These are phyloP conservation scores for Penicillium sp. DNA, from an alignment of 2,329 filamentous ascomycete genomes.

Conservation along the genomic window DNA sequence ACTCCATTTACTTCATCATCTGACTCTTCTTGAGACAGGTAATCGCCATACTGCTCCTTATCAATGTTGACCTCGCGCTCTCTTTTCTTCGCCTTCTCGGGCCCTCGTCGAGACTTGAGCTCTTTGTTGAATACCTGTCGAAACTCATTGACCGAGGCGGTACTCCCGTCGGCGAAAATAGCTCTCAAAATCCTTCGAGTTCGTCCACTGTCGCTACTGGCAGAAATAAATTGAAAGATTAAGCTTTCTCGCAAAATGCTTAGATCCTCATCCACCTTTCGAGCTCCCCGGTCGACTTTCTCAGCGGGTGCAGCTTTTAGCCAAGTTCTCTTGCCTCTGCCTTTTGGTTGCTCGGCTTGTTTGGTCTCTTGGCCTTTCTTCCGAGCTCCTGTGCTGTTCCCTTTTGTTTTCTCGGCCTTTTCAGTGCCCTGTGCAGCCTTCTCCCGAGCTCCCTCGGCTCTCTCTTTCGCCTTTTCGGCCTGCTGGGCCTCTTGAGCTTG, in stretches of 20 bases:
- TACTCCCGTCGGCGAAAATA: conserved; percentile 49
- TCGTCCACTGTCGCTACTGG: conserved; percentile 31
- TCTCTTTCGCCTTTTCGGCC: background rate
- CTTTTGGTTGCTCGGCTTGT: background rate
- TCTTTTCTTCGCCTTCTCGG: conserved; percentile 37
- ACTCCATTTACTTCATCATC: conserved; percentile 34
- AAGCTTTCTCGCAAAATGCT: conserved; percentile 39
- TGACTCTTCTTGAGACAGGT: conserved; percentile 39
- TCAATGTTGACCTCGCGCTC: conserved; percentile 48
- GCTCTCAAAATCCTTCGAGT: conserved; percentile 47
- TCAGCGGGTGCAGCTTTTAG: background rate
- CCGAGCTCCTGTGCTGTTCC: background rate
- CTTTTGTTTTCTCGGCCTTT: background rate
- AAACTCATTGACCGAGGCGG: conserved; percentile 42
- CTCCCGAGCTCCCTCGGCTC: background rate
- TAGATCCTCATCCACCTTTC: conserved; percentile 8
- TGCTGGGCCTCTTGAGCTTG: background rate
- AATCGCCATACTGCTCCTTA: conserved; percentile 48
- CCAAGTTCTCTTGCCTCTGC: background rate
- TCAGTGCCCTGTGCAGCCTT: background rate
- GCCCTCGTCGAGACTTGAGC: conserved; percentile 34
- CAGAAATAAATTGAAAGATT: conserved; percentile 45
- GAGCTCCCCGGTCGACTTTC: background rate
- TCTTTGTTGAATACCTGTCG: conserved; percentile 48
- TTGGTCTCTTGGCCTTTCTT: background rate